Percentiles rank a stretch among this genome's conserved stretches.
These are phyloP conservation scores for Xylaria scruposa DNA, from an alignment of 495 filamentous ascomycete species.

Conservation along the genomic window DNA sequence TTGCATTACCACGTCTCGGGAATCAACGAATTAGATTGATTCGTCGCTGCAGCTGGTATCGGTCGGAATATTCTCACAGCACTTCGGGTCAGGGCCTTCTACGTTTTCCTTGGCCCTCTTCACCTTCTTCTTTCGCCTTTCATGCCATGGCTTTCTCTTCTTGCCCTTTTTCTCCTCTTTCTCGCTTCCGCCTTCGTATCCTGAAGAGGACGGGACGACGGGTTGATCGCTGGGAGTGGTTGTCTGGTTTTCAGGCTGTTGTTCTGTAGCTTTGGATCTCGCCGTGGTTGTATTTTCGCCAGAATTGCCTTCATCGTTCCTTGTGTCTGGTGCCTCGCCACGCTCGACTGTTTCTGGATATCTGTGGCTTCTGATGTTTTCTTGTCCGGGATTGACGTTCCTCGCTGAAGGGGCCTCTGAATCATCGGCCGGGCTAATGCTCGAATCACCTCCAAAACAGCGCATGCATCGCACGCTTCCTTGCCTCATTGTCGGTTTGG, in stretches of 20 bases:
- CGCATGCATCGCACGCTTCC: too few relatives aligned
- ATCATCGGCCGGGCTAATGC: not conserved
- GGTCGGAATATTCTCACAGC: not conserved
- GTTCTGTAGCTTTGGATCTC: not conserved
- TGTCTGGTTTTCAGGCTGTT: not conserved
- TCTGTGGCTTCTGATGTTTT: not conserved
- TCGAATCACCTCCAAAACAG: not conserved
- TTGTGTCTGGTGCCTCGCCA: not conserved
- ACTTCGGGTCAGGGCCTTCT: not conserved
- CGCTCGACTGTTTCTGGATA: not conserved
- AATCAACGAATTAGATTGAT: not conserved
- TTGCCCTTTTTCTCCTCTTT: not conserved
- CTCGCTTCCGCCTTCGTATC: not conserved
- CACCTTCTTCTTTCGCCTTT: not conserved
- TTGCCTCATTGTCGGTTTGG: not conserved
- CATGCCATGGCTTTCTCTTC: not conserved
- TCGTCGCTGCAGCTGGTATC: not conserved
- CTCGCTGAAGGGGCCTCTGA: not conserved
- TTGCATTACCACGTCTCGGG: not conserved
- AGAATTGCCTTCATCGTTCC: not conserved
- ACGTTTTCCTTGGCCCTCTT: not conserved
- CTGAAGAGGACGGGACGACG: not conserved
- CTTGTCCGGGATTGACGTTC: not conserved
- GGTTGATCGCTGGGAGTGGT: not conserved
- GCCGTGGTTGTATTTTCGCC: not conserved